Conservation (phyloP, 2,329 filamentous ascomycete species). For the Alternaria alternata region DNA sequence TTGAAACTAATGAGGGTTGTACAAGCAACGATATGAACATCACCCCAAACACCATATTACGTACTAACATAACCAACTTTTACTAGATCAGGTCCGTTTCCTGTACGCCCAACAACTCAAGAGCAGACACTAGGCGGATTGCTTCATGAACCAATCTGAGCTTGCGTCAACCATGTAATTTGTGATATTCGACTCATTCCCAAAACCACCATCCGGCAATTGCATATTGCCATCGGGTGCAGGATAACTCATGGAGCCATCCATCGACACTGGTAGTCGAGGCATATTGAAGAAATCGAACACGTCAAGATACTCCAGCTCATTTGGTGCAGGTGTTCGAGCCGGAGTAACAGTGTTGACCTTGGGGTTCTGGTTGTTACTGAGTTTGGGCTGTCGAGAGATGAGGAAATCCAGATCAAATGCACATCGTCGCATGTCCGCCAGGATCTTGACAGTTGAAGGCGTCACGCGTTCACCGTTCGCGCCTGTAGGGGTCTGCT, state of each 20-base stretch:
- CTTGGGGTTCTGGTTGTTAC: constrained; percentile 44
- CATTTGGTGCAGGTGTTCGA: constrained; percentile 77
- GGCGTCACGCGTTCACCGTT: constrained; percentile 79
- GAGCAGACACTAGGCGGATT: constrained; percentile 17
- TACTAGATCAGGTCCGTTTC: background rate
- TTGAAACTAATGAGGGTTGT: background rate
- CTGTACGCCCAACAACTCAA: background rate
- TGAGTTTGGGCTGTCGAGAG: constrained; percentile 72
- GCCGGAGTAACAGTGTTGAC: constrained; percentile 60
- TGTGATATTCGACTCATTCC: constrained; percentile 77
- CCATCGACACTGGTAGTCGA: constrained; percentile 63
- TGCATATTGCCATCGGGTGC: constrained; percentile 38
- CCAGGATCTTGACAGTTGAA: constrained; percentile 83
- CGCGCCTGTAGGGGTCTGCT: constrained; percentile 62
- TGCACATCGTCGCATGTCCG: constrained; percentile 89
- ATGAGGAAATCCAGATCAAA: constrained; percentile 92
- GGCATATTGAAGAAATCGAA: constrained; percentile 97
- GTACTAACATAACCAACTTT: constrained; percentile 2
- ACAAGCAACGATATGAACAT: background rate
- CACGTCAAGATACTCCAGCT: constrained; percentile 89
- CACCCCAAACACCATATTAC: background rate
- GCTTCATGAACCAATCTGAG: constrained; percentile 72
- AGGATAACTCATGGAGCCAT: constrained; percentile 41
- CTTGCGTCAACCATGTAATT: constrained; percentile 79
- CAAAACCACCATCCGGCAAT: constrained; percentile 37